Evolutionary conservation across 2,329 filamentous ascomycete species (phyloP), one percentile per base, ranked within the genome.

Genomic region (Fusarium sulawesiense): DNA sequence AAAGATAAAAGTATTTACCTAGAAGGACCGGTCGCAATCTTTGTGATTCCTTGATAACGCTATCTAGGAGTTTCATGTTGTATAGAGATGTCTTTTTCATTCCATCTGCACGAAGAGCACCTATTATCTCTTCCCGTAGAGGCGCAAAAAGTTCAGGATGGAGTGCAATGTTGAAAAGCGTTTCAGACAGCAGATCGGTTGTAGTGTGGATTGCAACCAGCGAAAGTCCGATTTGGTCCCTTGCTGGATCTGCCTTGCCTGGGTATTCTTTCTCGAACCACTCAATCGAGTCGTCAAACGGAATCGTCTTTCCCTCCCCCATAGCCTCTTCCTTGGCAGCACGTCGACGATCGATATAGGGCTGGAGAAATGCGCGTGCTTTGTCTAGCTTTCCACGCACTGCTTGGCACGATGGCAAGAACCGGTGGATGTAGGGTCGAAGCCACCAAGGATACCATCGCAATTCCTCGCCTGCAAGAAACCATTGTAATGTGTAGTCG

Each of bases 201-300:
- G 86, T 87, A 1, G 86, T 88, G 74, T 88, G 86, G 23, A 87
- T 86, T 5, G 85, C 83, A 2, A 85, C 86, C 34, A 86, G 82
- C 1, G 80, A 78, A 20, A 78, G 73, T 5, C 37, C 20, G 1
- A 76, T 55, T 18, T 76, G 75, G 0, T 55, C 48, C 7, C 51
- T 37, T 10, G 59, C 70, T 4, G 66, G 51, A 30, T 76, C 61
- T 66, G 66, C 3, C 57, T 56, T 10, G 85, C 21, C 34, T 11
- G 34, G 34, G 12, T 85, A 44, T 81, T 79, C 18, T 80, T 78
- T 60, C 27, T 88, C 85, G 55, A 83, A 80, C 87, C 87, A 89
- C 11, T 83, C 86, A 29, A 89, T 77, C 59, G 84, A 86, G 76
- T 88, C 86, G 27, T 12, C 58, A 68, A 44, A 46, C 3, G 21